These are phyloP conservation scores for Quercus bicolor DNA, from an alignment of 306 rosid species.

Conservation along the genomic window DNA sequence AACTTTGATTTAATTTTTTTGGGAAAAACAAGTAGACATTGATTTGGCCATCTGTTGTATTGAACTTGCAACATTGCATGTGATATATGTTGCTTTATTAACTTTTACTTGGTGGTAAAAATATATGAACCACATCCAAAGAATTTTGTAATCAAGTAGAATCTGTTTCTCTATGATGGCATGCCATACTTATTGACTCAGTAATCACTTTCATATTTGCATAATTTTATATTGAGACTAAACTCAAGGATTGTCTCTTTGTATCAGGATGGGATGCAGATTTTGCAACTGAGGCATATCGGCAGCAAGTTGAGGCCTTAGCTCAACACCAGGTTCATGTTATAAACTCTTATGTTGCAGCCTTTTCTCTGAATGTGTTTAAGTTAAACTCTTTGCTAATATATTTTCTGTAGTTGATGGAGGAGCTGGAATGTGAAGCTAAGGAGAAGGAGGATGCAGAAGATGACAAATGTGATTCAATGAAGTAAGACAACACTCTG, in stretches of 20 bases:
- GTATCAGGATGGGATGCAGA: slow-evolving; percentile 94
- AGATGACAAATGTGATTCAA: slow-evolving; percentile 53
- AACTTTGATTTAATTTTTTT: too few relatives aligned
- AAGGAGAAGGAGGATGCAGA: slow-evolving; percentile 74
- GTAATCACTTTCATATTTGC: slow-evolving; percentile 4
- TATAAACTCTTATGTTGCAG: slow-evolving; percentile 8
- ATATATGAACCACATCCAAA: not conserved
- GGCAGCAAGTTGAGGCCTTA: slow-evolving; percentile 94
- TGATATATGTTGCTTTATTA: not conserved
- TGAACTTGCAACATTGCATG: not conserved
- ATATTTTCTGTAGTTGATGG: slow-evolving; percentile 67
- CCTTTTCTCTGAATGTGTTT: slow-evolving; percentile 8
- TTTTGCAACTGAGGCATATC: slow-evolving; percentile 93
- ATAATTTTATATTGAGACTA: slow-evolving; percentile 21
- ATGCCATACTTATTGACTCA: slow-evolving; percentile 5
- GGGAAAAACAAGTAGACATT: not conserved
- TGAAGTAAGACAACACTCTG: slow-evolving; percentile 49
- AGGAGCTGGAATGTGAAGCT: slow-evolving; percentile 88
- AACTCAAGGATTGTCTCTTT: slow-evolving; percentile 18
- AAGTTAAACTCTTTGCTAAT: slow-evolving; percentile 12
- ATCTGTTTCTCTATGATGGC: slow-evolving; percentile 1
- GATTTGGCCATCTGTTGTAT: not conserved
- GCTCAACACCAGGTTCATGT: slow-evolving; percentile 83
- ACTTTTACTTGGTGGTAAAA: not conserved
- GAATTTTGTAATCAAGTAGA: not conserved